Percentiles rank a stretch among this genome's conserved stretches.
These are phyloP conservation scores for Sphagnum magellanicum DNA, from an alignment of 228 moss, liverwort and hornwort species.

Conservation along the genomic window DNA sequence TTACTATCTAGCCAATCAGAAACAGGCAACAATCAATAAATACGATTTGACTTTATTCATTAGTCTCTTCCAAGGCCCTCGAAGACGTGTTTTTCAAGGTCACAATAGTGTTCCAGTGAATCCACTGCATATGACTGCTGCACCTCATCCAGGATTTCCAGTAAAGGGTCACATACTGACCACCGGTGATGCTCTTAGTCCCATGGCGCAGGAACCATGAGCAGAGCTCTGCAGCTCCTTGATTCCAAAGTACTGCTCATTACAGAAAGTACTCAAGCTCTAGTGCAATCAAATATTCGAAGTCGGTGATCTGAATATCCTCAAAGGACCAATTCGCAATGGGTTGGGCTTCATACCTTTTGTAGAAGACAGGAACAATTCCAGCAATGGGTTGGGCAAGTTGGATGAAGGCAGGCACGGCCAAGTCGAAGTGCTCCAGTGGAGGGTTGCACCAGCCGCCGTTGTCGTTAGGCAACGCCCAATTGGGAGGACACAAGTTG, in stretches of 20 bases:
- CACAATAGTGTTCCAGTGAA: no score
- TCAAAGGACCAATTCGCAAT: no score
- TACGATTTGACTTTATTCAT: no score
- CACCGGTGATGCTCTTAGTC: background rate
- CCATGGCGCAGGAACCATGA: background rate
- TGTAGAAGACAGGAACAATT: conserved; percentile 30
- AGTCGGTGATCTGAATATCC: no score
- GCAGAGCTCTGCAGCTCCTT: background rate
- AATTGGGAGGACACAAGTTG: conserved; percentile 18
- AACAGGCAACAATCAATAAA: no score
- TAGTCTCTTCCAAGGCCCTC: no score
- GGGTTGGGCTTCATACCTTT: conserved; percentile 6
- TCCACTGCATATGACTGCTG: no score
- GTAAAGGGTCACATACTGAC: no score
- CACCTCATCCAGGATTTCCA: no score
- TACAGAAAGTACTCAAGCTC: background rate
- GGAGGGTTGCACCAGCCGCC: conserved; percentile 38
- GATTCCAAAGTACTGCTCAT: background rate
- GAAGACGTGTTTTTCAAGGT: no score
- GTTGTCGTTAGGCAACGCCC: conserved; percentile 7
- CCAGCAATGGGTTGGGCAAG: conserved; percentile 27
- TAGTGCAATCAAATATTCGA: no score
- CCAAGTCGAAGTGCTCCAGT: conserved; percentile 31
- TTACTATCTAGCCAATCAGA: no score
- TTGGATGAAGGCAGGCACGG: conserved; percentile 22